phyloP scores from a whole-genome alignment of 306 rosid genomes.

The Quillaja saponaria region DNA sequence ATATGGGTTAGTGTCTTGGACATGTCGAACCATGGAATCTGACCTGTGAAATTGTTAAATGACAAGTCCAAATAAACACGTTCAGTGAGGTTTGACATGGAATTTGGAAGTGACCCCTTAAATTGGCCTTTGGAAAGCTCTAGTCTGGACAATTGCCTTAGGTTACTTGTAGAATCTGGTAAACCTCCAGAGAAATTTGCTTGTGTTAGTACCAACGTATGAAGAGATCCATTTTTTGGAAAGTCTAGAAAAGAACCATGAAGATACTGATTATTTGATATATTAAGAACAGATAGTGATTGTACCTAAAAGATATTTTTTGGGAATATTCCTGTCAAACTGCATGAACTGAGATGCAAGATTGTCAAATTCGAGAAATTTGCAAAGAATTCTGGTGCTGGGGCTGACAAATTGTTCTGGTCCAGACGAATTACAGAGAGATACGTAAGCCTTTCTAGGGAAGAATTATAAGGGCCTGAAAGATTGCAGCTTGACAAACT shows the following conservation, averaged over 20 bases:
- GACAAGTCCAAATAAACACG: slow-evolving; percentile 39
- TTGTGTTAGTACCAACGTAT: background rate
- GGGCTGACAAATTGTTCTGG: slow-evolving; percentile 24
- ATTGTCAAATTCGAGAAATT: slow-evolving; percentile 27
- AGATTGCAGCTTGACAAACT: slow-evolving; percentile 24
- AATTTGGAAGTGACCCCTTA: slow-evolving; percentile 32
- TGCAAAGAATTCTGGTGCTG: slow-evolving; percentile 32
- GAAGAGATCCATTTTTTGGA: slow-evolving; percentile 13
- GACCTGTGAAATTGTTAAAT: slow-evolving; percentile 33
- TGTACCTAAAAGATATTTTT: slow-evolving; percentile 29
- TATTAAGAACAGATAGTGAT: slow-evolving; percentile 30
- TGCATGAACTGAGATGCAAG: slow-evolving; percentile 12
- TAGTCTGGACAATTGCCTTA: slow-evolving; percentile 26
- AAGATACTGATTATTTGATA: slow-evolving; percentile 29
- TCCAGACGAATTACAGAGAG: slow-evolving; percentile 34
- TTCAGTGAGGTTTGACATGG: slow-evolving; percentile 32
- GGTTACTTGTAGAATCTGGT: slow-evolving; percentile 21
- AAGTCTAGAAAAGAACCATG: slow-evolving; percentile 41
- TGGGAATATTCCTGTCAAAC: slow-evolving; percentile 34
- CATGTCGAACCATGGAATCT: slow-evolving; percentile 39
- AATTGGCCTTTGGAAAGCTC: slow-evolving; percentile 35
- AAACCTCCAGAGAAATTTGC: slow-evolving; percentile 39
- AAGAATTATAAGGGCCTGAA: slow-evolving; percentile 34
- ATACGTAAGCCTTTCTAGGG: slow-evolving; percentile 20
- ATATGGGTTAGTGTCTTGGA: slow-evolving; percentile 31